These are phyloP conservation scores for Xylaria scruposa DNA, from an alignment of 495 filamentous ascomycete genomes.

Conservation along the genomic window DNA sequence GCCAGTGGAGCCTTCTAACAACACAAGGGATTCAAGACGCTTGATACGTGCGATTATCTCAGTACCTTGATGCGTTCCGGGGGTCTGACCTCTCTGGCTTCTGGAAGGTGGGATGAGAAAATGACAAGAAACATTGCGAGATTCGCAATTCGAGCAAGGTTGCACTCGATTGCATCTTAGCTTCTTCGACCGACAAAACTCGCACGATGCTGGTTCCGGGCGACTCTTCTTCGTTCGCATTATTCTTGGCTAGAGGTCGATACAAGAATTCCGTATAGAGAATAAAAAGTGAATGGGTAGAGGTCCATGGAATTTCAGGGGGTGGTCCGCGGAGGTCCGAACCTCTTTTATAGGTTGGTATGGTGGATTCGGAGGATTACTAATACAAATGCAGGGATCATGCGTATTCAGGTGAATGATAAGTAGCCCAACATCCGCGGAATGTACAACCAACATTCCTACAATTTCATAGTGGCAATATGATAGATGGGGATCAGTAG, in stretches of 20 bases:
- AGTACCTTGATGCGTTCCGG: not conserved
- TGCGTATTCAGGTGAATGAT: not conserved
- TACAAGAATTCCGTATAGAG: not conserved
- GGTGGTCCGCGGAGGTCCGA: conserved; percentile 16
- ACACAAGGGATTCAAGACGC: not conserved
- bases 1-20: not conserved
- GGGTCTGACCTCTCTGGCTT: conserved; percentile 38
- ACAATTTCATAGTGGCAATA: not conserved
- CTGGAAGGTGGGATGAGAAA: conserved; percentile 39
- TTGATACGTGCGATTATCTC: not conserved
- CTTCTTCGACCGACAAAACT: conserved; percentile 53
- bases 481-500: not conserved
- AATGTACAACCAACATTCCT: not conserved
- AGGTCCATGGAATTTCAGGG: conserved; percentile 3
- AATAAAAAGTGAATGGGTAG: not conserved
- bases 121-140: conserved; percentile 47
- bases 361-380: conserved; percentile 8
- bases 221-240: conserved; percentile 36
- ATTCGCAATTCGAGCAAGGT: conserved; percentile 55
- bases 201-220: conserved; percentile 60
- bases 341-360: not conserved
- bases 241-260: not conserved
- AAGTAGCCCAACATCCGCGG: conserved; percentile 1
- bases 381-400: not conserved
- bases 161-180: conserved; percentile 52